Percentiles rank a stretch among this genome's conserved stretches.
These are phyloP conservation scores for Wickerhamomyces ciferrii DNA, from an alignment of 805 yeast species.

Conservation along the genomic window DNA sequence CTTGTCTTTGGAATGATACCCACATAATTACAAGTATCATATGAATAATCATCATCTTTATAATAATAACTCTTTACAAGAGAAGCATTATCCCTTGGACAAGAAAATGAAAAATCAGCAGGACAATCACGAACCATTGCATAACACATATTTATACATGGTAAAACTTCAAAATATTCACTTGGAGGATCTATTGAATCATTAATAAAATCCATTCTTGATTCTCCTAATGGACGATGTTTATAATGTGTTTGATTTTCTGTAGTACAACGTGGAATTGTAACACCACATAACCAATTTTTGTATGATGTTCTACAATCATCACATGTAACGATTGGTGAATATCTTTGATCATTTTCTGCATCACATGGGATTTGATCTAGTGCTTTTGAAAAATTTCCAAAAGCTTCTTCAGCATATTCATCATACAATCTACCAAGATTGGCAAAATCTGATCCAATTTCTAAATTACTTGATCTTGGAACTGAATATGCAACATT, in stretches of 20 bases:
- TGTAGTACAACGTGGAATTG: constrained; percentile 82
- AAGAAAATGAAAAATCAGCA: constrained; percentile 61
- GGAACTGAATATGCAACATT: constrained; percentile 90
- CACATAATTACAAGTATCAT: constrained; percentile 36
- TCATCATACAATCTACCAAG: constrained; percentile 54
- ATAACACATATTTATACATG: constrained; percentile 80
- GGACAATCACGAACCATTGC: constrained; percentile 84
- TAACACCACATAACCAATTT: constrained; percentile 85
- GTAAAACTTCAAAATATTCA: constrained; percentile 73
- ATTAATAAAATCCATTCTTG: constrained; percentile 60
- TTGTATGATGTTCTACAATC: constrained; percentile 70
- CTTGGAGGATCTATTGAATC: constrained; percentile 46
- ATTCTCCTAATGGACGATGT: constrained; percentile 39
- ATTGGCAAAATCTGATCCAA: constrained; percentile 23
- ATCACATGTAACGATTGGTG: constrained; percentile 68
- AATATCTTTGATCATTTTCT: constrained; percentile 57
- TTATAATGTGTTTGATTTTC: constrained; percentile 36
- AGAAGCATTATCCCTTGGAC: constrained; percentile 44
- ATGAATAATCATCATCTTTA: constrained; percentile 11
- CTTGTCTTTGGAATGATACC: constrained; percentile 18
- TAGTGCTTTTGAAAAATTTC: constrained; percentile 69
- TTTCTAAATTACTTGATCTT: constrained; percentile 29
- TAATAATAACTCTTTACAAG: constrained; percentile 26
- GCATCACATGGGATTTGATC: constrained; percentile 75
- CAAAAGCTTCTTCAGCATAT: constrained; percentile 48